Evolutionary conservation across 352 stramenopile species (phyloP), one percentile per base, ranked within the genome.

Genomic region (Achlya hypogyna): DNA sequence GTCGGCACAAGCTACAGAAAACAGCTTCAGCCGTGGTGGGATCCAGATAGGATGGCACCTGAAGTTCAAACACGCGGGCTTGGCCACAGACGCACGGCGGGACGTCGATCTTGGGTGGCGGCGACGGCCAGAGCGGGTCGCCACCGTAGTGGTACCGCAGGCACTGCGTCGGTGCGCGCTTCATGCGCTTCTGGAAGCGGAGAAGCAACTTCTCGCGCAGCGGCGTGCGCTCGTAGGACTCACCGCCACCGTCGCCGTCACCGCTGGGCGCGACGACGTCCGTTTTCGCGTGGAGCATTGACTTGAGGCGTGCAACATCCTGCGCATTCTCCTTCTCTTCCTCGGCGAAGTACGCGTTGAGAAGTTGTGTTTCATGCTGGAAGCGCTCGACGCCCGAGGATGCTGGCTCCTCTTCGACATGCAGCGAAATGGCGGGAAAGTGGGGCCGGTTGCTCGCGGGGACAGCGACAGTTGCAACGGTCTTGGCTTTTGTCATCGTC

Each of bases 101-200:
- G 1, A 90, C 62, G 27, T 79, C 78, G 9, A 91, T 43, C 14
- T 71, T 72, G 2, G 82, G 79, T 3, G 74, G 74, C 5, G 83
- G 75, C 18, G 78, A 76, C 14, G 85, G 83, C 85, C 85, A 94
- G 18, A 94, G 70, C 38, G 85, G 85, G 62, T 90, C 78, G n/a
- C 85, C 85, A 12, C 80, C 85, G 52, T 94, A 94, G 70, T 94
- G 81, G 59, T 94, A 94, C 32, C 85, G 83, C 64, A 94, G 76
- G 38, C 83, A 89, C 66, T 94, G 85, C 14, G 87, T 62, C 43
- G 83, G 85, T 58, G 78, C 88, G 4, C 85, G 82, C 53, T 65
- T 88, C 51, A 94, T 89, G 31, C 85, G 85, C 69, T 94, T 88
- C 69, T 94, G 83, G 71, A 94, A 94, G n/a, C 78, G 80, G 65